Percentiles rank a stretch among this genome's conserved stretches.
phyloP scores from a whole-genome alignment of 148 eudicot species.

The Polygonum maritimum region DNA sequence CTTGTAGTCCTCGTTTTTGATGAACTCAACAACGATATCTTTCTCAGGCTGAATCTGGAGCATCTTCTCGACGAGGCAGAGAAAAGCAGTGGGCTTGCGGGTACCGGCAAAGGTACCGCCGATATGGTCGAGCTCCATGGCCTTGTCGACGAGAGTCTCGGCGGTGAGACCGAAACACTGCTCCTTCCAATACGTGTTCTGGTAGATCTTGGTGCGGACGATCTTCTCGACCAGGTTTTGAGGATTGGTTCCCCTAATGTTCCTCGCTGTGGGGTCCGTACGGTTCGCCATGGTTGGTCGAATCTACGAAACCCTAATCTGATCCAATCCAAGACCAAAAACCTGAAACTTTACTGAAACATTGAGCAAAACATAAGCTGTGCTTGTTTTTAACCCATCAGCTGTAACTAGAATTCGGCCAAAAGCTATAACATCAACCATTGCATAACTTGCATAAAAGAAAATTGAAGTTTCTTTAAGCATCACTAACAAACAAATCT shows the following conservation, averaged over 20 bases:
- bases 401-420: too few species aligned
- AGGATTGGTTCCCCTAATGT: slow-evolving; percentile 90
- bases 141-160: slow-evolving; percentile 96
- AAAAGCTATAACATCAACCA: too few species aligned
- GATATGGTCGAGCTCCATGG: slow-evolving; percentile 95
- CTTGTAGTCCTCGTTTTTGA: slow-evolving; percentile 85
- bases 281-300: slow-evolving; percentile 78
- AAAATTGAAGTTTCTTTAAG: too few species aligned
- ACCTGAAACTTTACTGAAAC: too few species aligned
- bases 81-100: slow-evolving; percentile 83
- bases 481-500: too few species aligned
- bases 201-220: slow-evolving; percentile 69
- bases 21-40: slow-evolving; percentile 87
- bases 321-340: slow-evolving; percentile 7
- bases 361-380: too few species aligned
- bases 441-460: too few species aligned
- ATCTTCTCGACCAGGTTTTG: slow-evolving; percentile 94
- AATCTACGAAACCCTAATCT: slow-evolving; percentile 12
- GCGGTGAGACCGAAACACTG: slow-evolving; percentile 97
- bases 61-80: slow-evolving; percentile 93
- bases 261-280: slow-evolving; percentile 84
- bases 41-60: slow-evolving; percentile 97
- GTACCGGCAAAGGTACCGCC: slow-evolving; percentile 89
- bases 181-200: slow-evolving; percentile 87
- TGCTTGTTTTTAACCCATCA: too few species aligned